Conservation (phyloP, 2,329 filamentous ascomycete species). For the Chalaropsis ovoidea region DNA sequence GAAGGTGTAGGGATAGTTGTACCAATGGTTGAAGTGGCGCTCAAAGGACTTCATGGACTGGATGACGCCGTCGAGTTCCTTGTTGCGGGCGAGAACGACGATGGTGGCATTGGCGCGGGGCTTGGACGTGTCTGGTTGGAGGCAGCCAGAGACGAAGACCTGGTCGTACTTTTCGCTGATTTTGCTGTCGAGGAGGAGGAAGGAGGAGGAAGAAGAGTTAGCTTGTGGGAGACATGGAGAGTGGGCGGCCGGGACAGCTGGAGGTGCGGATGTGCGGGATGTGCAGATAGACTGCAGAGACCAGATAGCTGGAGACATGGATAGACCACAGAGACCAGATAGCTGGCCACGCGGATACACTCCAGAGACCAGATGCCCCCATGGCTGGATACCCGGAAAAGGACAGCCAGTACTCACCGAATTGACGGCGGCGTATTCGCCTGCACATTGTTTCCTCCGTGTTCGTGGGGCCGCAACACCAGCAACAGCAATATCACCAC, state of each 20-base stretch:
- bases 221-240: background rate
- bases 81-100: conserved; percentile 89
- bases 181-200: conserved; percentile 48
- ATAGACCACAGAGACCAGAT: background rate
- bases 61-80: conserved; percentile 90
- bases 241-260: background rate
- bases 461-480: conserved; percentile 78
- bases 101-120: conserved; percentile 90
- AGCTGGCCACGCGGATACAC: background rate
- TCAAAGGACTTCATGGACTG: conserved; percentile 97
- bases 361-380: background rate
- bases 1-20: conserved; percentile 96
- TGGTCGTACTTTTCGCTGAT: conserved; percentile 97
- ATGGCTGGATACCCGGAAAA: background rate
- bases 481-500: conserved; percentile 83
- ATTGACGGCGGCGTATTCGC: conserved; percentile 76
- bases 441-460: conserved; percentile 63
- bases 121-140: conserved; percentile 64
- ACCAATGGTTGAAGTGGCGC: conserved; percentile 98
- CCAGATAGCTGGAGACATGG: background rate
- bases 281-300: too few relatives aligned
- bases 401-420: conserved; percentile 48
- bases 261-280: background rate
- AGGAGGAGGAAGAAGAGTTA: background rate
- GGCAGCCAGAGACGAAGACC: conserved; percentile 85